Evolutionary conservation across 257 asterid species (phyloP).

Genomic region (Nicotiana attenuata): DNA sequence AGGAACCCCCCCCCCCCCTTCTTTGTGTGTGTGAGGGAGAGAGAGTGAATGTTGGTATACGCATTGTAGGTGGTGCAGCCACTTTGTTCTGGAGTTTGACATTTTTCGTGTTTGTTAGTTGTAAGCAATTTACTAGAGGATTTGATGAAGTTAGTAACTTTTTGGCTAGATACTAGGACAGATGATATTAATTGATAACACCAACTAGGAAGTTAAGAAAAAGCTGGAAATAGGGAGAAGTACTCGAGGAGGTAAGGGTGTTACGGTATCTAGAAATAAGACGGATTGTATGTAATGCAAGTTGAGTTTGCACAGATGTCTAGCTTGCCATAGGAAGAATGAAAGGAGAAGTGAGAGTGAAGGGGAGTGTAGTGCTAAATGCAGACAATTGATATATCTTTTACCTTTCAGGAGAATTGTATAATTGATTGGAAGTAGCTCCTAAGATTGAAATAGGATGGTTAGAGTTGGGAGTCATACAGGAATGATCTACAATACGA

Average conservation of each 20-base stretch:
- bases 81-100: neutral
- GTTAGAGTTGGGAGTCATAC: neutral
- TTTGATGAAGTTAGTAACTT: neutral
- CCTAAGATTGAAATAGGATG: neutral
- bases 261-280: neutral
- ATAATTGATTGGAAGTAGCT: neutral
- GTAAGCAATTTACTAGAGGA: neutral
- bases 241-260: neutral
- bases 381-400: neutral
- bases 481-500: neutral
- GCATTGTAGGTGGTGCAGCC: neutral
- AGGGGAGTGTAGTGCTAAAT: neutral
- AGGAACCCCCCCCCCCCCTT: neutral
- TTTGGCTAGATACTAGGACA: neutral
- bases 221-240: neutral
- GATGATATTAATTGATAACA: neutral
- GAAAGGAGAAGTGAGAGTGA: conserved; percentile 1
- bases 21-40: neutral
- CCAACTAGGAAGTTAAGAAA: neutral
- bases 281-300: neutral
- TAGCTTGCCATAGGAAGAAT: neutral
- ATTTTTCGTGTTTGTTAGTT: neutral
- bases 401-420: neutral
- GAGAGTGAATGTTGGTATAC: neutral
- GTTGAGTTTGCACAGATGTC: neutral